A percentile compares a stretch with the other conserved stretches of the same genome.
Conservation (phyloP, 2,329 filamentous ascomycete genomes). For the Trichoderma breve region DNA sequence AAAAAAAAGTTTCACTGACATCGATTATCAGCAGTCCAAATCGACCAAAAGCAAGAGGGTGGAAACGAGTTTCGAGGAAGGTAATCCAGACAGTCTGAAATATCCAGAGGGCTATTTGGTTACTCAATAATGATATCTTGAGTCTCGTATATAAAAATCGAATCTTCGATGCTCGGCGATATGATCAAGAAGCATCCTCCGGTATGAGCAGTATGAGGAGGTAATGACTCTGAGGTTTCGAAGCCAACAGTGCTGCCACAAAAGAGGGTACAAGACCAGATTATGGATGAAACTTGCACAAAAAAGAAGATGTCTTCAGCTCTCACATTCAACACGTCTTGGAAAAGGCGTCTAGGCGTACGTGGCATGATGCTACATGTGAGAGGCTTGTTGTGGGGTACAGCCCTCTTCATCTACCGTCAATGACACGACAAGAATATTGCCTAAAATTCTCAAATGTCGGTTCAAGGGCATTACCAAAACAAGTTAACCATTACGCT, state of each 20-base stretch:
- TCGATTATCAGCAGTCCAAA: background rate
- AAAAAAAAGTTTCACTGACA: background rate
- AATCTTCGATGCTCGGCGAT: background rate
- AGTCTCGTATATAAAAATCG: background rate
- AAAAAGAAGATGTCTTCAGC: background rate
- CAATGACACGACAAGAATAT: background rate
- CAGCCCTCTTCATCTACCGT: background rate
- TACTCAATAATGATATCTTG: background rate
- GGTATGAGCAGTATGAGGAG: background rate
- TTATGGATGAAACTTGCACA: background rate
- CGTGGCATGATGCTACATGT: background rate
- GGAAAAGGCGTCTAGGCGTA: background rate
- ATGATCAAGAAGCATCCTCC: background rate
- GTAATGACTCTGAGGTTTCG: background rate
- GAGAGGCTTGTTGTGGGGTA: background rate
- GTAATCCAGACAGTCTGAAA: background rate
- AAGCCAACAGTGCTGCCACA: background rate
- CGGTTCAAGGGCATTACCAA: background rate
- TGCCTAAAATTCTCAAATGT: conserved; percentile 1
- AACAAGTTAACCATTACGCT: background rate
- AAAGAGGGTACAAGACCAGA: background rate
- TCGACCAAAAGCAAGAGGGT: background rate
- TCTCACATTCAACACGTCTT: background rate
- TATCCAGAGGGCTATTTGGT: rapidly evolving
- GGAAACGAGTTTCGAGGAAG: background rate